These are phyloP conservation scores for Anthoceros angustus DNA, from an alignment of 225 moss, liverwort and hornwort genomes.

Conservation along the genomic window DNA sequence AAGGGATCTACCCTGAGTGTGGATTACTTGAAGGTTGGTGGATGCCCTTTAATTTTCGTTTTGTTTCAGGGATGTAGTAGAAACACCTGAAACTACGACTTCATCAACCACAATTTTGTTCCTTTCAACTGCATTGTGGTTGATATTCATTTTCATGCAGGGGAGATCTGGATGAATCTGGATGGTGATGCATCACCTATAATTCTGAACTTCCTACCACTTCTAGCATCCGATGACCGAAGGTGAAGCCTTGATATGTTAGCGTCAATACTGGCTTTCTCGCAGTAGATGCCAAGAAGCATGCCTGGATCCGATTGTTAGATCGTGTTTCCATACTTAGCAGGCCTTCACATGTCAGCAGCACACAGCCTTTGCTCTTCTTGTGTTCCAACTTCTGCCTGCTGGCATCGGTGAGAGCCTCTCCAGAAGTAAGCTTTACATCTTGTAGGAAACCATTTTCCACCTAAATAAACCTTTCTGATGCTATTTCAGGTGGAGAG, in stretches of 20 bases:
- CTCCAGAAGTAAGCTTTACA: neutral
- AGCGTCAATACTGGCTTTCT: neutral
- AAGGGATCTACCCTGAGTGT: constrained; percentile 27
- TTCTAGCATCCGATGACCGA: constrained; percentile 25
- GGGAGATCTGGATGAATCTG: constrained; percentile 80
- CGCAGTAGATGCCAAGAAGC: neutral
- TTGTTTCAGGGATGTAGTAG: neutral
- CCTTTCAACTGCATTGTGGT: neutral
- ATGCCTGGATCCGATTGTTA: neutral
- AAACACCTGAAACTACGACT: neutral
- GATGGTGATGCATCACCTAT: constrained; percentile 66
- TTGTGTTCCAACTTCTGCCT: constrained; percentile 57
- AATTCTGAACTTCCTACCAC: constrained; percentile 54
- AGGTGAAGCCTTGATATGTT: constrained; percentile 7
- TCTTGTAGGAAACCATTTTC: neutral
- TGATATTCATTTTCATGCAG: constrained; percentile 16
- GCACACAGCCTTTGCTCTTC: constrained; percentile 41
- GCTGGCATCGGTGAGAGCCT: constrained; percentile 44
- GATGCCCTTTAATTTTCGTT: no score
- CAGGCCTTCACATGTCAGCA: constrained; percentile 18
- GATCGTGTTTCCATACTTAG: constrained; percentile 5
- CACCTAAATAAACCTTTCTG: neutral
- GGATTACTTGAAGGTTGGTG: constrained; percentile 40
- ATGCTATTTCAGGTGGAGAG: constrained; percentile 41
- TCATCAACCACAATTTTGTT: neutral